Conservation (phyloP, 2,329 filamentous ascomycete genomes). For the Amauroascus niger region DNA sequence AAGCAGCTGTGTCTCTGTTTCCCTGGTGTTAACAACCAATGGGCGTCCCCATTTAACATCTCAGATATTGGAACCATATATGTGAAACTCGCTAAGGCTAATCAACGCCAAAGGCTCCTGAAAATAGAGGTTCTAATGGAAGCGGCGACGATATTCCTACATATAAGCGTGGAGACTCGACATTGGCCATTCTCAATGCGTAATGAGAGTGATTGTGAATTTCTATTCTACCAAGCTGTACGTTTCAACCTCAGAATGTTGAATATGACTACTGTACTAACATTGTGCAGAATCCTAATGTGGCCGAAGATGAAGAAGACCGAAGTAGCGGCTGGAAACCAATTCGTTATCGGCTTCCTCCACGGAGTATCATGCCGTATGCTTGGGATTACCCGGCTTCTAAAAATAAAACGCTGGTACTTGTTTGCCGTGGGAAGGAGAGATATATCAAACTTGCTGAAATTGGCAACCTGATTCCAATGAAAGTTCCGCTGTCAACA, state of each 20-base stretch:
- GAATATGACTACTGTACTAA: slow-evolving; percentile 1
- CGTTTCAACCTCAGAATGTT: slow-evolving; percentile 7
- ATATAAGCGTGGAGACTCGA: slow-evolving; percentile 80
- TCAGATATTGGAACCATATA: slow-evolving; percentile 87
- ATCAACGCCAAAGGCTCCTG: slow-evolving; percentile 78
- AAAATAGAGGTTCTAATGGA: slow-evolving; percentile 87
- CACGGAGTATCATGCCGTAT: slow-evolving; percentile 97
- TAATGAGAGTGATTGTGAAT: slow-evolving; percentile 94
- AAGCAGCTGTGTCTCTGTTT: slow-evolving; percentile 92
- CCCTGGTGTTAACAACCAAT: slow-evolving; percentile 88
- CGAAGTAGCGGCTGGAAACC: slow-evolving; percentile 76
- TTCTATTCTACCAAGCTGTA: slow-evolving; percentile 85
- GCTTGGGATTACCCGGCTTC: slow-evolving; percentile 98
- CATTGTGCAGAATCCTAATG: slow-evolving; percentile 58
- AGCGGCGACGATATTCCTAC: slow-evolving; percentile 83
- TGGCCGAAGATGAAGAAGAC: slow-evolving; percentile 82
- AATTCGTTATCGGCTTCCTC: slow-evolving; percentile 81
- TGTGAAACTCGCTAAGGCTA: slow-evolving; percentile 83
- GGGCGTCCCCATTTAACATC: slow-evolving; percentile 97
- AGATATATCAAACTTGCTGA: slow-evolving; percentile 90
- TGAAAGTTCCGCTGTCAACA: slow-evolving; percentile 66
- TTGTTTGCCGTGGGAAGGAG: slow-evolving; percentile 68
- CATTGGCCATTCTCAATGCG: slow-evolving; percentile 99
- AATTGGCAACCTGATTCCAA: slow-evolving; percentile 89
- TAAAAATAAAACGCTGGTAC: slow-evolving; percentile 88